Base-by-base conservation (phyloP, 2,329 filamentous ascomycete species). In the Pseudogymnoascus sp. region DNA sequence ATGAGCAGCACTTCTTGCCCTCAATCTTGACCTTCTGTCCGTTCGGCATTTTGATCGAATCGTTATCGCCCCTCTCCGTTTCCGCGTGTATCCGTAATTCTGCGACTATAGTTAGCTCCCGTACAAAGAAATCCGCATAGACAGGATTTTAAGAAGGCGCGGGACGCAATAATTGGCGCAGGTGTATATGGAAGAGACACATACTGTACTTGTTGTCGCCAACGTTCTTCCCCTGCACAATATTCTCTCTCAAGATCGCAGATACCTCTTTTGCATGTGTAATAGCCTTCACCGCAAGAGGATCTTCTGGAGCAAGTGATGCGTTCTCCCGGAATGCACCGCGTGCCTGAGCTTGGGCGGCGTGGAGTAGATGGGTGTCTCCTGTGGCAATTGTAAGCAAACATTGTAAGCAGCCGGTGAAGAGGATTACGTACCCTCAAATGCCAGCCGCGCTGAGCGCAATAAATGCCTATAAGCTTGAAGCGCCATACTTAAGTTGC, bases 1-100 rank as follows among this genome's bases (percentile, higher is more conserved):
- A 49, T 38, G 34, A 60, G 38, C 59, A 66, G 59, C 71, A 73
- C 43, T 66, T 72, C 65, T 71, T 72, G 59, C 71, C 71, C 68
- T 74, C 72, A 66, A 74, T 72, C 6, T 70, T 68, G 23, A 74
- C 68, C 37, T 67, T 68, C 66, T 72, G 65, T 46, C 71, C 72
- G 66, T 73, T 72, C 25, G 74, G 73, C 72, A 85, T 79, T 76
- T 93, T 96, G 71, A 97, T 85, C 36, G 88, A 90, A 69, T 97
- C 92, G 73, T 99, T 99, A 77, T 97, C 90, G 62, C 95, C 92
- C 68, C 91, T 83, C 76, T 99, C 93, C 31, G 89, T 99, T 68
- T 96, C 80, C 65, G 96, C 84, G 75, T 97, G 95, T 76, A 99
- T 97, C 61, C 88, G 84, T 63, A 97, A 78, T 73, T 89, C 92